A percentile compares a stretch with the other conserved stretches of the same genome.
Evolutionary conservation across 805 yeast species (phyloP).

Genomic region (Kodamaea restingae): DNA sequence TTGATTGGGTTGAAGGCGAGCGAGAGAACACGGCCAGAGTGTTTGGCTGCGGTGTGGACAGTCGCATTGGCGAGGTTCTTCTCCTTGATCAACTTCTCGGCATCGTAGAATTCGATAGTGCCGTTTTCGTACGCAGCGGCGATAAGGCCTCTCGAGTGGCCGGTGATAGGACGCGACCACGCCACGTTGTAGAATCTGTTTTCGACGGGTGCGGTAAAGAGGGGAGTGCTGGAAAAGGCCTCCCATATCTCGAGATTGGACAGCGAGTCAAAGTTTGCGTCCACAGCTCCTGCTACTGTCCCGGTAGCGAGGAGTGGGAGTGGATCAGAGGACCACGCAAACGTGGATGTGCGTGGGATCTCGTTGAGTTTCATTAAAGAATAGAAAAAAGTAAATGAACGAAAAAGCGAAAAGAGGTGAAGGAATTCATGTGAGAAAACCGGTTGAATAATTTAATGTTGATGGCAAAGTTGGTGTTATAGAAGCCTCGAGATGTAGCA

Average conservation of each 20-base stretch:
- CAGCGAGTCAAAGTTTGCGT: conserved; percentile 75
- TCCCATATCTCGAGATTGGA: conserved; percentile 81
- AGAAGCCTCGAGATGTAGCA: neutral
- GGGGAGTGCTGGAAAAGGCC: conserved; percentile 43
- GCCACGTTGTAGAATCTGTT: conserved; percentile 67
- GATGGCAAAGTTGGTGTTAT: no score
- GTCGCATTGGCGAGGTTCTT: conserved; percentile 40
- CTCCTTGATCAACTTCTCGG: conserved; percentile 43
- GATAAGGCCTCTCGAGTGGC: conserved; percentile 50
- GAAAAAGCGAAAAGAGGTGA: neutral
- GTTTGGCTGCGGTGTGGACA: conserved; percentile 53
- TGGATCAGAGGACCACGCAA: conserved; percentile 86
- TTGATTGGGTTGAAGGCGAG: conserved; percentile 77
- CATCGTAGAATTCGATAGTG: conserved; percentile 72
- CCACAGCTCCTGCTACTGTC: conserved; percentile 94
- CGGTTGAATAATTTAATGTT: no score
- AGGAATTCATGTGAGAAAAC: no score
- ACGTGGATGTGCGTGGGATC: conserved; percentile 82
- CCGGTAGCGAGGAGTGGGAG: conserved; percentile 84
- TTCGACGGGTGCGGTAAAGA: conserved; percentile 34
- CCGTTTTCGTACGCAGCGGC: conserved; percentile 93
- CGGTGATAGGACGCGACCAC: conserved; percentile 64
- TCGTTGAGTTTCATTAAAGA: conserved; percentile 70
- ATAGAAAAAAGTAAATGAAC: neutral
- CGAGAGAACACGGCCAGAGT: conserved; percentile 65